Evolutionary conservation across 495 filamentous ascomycete species (phyloP).

Genomic region (Haplographium delicatum): DNA sequence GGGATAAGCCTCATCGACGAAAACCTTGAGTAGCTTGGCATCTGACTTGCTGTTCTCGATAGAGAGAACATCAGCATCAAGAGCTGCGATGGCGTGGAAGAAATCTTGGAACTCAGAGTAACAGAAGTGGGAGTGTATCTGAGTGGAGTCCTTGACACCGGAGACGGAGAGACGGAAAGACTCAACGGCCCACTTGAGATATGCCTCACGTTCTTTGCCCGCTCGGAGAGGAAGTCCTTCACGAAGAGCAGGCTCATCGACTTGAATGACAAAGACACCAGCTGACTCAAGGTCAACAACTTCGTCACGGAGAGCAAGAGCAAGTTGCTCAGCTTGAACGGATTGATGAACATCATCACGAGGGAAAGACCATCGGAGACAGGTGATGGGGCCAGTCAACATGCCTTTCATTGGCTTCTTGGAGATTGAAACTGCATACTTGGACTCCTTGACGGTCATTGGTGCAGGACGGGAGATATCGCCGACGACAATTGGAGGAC

Average conservation of each 20-base stretch:
- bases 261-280: conserved; percentile 95
- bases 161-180: conserved; percentile 92
- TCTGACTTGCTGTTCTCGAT: conserved; percentile 99
- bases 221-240: conserved; percentile 95
- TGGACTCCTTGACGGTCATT: conserved; percentile 99
- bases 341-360: conserved; percentile 99
- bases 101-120: conserved; percentile 99
- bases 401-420: conserved; percentile 99
- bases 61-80: conserved; percentile 95
- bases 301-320: conserved; percentile 96
- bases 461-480: conserved; percentile 92
- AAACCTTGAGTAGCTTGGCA: conserved; percentile 97
- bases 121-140: conserved; percentile 99
- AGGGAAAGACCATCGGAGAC: conserved; percentile 98
- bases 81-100: conserved; percentile 97
- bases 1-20: conserved; percentile 92
- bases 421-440: conserved; percentile 92
- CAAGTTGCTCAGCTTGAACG: conserved; percentile 96
- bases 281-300: conserved; percentile 95
- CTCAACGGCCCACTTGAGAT: conserved; percentile 94
- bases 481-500: conserved; percentile 96
- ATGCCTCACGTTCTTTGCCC: conserved; percentile 87
- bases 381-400: conserved; percentile 98
- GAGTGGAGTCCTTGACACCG: conserved; percentile 86
- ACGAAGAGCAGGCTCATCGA: conserved; percentile 98